Percentiles rank a stretch among this genome's conserved stretches.
Evolutionary conservation across 441 rosid species (phyloP).

Genomic region (Gossypium trilobum): DNA sequence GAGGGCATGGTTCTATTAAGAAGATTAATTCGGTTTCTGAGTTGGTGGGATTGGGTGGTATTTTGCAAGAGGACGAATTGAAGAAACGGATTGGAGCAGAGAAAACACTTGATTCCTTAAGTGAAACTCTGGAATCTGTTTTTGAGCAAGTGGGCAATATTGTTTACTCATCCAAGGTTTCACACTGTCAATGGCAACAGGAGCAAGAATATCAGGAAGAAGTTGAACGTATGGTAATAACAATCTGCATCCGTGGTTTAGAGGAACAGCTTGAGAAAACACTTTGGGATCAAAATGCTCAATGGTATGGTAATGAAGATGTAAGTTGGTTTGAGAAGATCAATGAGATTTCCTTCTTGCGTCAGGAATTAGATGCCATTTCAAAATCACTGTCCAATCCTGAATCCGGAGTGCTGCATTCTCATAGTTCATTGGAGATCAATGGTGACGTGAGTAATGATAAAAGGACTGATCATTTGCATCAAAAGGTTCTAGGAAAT

Average conservation of each 20-base stretch:
- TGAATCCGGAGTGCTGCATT: slow-evolving; percentile 44
- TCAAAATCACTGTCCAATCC: slow-evolving; percentile 38
- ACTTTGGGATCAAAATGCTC: slow-evolving; percentile 35
- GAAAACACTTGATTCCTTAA: slow-evolving; percentile 39
- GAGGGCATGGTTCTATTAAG: slow-evolving; percentile 28
- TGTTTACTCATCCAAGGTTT: slow-evolving; percentile 30
- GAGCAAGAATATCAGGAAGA: slow-evolving; percentile 44
- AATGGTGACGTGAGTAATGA: slow-evolving; percentile 28
- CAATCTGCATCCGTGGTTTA: slow-evolving; percentile 39
- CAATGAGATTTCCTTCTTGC: slow-evolving; percentile 56
- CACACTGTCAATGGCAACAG: slow-evolving; percentile 39
- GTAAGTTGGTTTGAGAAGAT: slow-evolving; percentile 34
- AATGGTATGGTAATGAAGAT: slow-evolving; percentile 26
- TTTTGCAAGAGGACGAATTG: slow-evolving; percentile 32
- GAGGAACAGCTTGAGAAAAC: slow-evolving; percentile 52
- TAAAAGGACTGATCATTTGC: slow-evolving; percentile 37
- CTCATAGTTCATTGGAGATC: slow-evolving; percentile 47
- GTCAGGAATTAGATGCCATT: slow-evolving; percentile 59
- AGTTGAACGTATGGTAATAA: slow-evolving; percentile 42
- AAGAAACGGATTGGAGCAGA: slow-evolving; percentile 39
- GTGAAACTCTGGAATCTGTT: slow-evolving; percentile 35
- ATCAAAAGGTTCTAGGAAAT: slow-evolving; percentile 46
- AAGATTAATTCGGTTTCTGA: slow-evolving; percentile 30
- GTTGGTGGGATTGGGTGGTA: slow-evolving; percentile 38
- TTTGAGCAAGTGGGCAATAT: slow-evolving; percentile 27